Percentiles rank a stretch among this genome's conserved stretches.
Evolutionary conservation across 2,329 filamentous ascomycete species (phyloP).

Genomic region (Fusarium xyrophilum): DNA sequence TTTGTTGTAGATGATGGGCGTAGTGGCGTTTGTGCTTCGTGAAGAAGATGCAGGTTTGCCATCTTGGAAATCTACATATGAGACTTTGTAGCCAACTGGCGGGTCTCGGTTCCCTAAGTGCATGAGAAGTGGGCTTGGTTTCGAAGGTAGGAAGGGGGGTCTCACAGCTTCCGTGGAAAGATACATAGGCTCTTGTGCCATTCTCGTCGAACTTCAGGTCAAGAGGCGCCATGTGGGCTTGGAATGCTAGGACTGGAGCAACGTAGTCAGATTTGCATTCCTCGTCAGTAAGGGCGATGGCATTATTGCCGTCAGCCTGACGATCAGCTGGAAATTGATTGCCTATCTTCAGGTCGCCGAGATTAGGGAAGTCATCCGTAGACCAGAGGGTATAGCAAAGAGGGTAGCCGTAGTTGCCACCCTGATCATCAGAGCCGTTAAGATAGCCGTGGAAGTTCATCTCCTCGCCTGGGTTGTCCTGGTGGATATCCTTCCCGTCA

Average conservation of each 20-base stretch:
- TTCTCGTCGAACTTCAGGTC: conserved; percentile 71
- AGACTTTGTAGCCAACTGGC: conserved; percentile 57
- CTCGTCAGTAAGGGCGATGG: conserved; percentile 51
- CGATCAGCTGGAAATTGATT: conserved; percentile 55
- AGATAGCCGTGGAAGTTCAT: conserved; percentile 74
- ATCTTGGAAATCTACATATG: conserved; percentile 50
- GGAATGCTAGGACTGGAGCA: conserved; percentile 63
- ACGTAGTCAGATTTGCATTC: conserved; percentile 53
- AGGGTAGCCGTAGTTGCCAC: conserved; percentile 74
- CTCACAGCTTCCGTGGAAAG: conserved; percentile 79
- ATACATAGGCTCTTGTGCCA: conserved; percentile 67
- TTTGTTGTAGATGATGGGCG: conserved; percentile 62
- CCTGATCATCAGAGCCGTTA: conserved; percentile 45
- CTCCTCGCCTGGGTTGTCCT: conserved; percentile 76
- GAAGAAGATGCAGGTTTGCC: conserved; percentile 51
- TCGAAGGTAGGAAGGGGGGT: too few species aligned
- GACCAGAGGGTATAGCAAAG: conserved; percentile 73
- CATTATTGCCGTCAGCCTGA: conserved; percentile 20
- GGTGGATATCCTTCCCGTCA: conserved; percentile 64
- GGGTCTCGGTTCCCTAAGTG: conserved; percentile 50
- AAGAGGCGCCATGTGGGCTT: conserved; percentile 73
- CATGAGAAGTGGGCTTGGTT: conserved; percentile 2
- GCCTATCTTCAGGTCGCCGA: conserved; percentile 53
- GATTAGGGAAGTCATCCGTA: conserved; percentile 52
- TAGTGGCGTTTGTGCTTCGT: conserved; percentile 55